Evolutionary conservation across 2,329 filamentous ascomycete genomes (phyloP).

Genomic region (Arachnomyces sp.): DNA sequence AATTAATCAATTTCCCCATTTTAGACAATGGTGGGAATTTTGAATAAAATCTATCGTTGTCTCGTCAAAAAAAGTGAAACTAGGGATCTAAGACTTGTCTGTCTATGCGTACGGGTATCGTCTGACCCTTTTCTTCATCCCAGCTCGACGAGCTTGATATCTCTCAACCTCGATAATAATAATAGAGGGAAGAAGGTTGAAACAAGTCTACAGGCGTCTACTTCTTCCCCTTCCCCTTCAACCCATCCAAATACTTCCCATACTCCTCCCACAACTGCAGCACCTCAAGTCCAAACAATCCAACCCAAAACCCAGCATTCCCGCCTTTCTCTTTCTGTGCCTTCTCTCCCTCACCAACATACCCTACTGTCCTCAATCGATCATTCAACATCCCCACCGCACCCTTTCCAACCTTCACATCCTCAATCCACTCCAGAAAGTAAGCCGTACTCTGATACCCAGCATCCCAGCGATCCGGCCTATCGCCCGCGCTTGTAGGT

Average conservation of each 20-base stretch:
- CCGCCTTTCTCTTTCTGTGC: background rate
- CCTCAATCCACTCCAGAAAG: slow-evolving; percentile 80
- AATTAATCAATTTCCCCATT: too few species aligned
- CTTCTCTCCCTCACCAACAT: slow-evolving; percentile 21
- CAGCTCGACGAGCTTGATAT: too few species aligned
- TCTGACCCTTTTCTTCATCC: too few species aligned
- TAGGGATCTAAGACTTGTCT: too few species aligned
- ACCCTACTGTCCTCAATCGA: slow-evolving; percentile 28
- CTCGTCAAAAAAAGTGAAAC: too few species aligned
- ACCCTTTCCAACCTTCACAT: slow-evolving; percentile 56
- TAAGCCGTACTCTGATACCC: slow-evolving; percentile 90
- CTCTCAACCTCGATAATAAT: too few species aligned
- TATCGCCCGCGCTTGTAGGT: slow-evolving; percentile 37
- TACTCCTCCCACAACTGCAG: slow-evolving; percentile 71
- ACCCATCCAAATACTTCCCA: slow-evolving; percentile 39
- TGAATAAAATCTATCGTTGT: too few species aligned
- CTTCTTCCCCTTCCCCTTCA: slow-evolving; percentile 12
- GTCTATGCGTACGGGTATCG: too few species aligned
- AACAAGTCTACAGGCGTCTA: slow-evolving; percentile 1
- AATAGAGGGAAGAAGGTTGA: too few species aligned
- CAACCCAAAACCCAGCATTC: slow-evolving; percentile 28
- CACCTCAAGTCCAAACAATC: slow-evolving; percentile 59
- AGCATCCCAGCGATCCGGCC: slow-evolving; percentile 65
- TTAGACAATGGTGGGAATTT: too few species aligned
- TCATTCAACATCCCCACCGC: slow-evolving; percentile 55